Evolutionary conservation across 805 yeast genomes (phyloP).

Genomic region (Komagataella mondaviorum): DNA sequence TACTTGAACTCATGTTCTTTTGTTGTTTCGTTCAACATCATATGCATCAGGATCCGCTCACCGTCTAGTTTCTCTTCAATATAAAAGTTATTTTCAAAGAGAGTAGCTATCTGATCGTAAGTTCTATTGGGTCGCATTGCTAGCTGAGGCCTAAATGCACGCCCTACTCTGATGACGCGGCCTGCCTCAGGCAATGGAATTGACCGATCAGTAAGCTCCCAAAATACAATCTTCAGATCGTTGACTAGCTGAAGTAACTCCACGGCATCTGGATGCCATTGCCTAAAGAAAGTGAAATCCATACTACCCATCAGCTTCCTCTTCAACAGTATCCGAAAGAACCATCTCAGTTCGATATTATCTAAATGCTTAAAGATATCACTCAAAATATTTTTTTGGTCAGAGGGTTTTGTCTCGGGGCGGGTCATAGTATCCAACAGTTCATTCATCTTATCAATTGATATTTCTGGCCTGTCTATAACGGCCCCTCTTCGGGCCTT

Average conservation of each 20-base stretch:
- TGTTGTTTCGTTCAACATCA: constrained; percentile 23
- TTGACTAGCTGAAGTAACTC: constrained; percentile 52
- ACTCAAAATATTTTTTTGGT: constrained; percentile 28
- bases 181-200: constrained; percentile 26
- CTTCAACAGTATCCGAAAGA: constrained; percentile 54
- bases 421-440: constrained; percentile 30
- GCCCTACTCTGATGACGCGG: constrained; percentile 26
- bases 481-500: constrained; percentile 30
- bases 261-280: constrained; percentile 75
- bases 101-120: constrained; percentile 35
- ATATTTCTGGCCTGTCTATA: constrained; percentile 17
- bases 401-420: constrained; percentile 4
- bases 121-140: constrained; percentile 41
- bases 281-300: constrained; percentile 40
- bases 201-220: constrained; percentile 37
- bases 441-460: constrained; percentile 36
- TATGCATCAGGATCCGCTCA: constrained; percentile 74
- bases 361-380: constrained; percentile 41
- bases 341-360: constrained; percentile 51
- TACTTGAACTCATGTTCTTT: constrained; percentile 27
- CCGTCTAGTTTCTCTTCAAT: constrained; percentile 94
- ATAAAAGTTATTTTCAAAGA: constrained; percentile 35
- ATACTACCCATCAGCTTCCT: constrained; percentile 44
- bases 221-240: constrained; percentile 46
- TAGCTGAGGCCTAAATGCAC: constrained; percentile 67